Evolutionary conservation across 208 protist genomes (phyloP).

Genomic region (Wallacemonas sp.): DNA sequence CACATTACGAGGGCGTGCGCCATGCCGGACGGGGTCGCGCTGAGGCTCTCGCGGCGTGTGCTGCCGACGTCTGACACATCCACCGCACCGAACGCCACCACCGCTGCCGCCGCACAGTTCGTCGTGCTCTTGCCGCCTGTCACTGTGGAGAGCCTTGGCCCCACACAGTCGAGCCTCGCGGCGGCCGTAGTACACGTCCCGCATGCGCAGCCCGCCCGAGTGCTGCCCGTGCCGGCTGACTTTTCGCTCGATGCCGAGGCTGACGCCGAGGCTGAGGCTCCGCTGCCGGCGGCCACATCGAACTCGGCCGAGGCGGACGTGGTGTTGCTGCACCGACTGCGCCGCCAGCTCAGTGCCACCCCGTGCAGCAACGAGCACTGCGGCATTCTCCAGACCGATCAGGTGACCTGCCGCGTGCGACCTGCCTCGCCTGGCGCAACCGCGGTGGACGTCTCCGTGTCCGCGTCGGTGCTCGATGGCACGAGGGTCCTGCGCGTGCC

Average conservation of each 20-base stretch:
- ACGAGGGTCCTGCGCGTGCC: neutral
- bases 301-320: neutral
- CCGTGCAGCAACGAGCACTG: constrained; percentile 8
- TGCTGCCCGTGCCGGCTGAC: constrained; percentile 8
- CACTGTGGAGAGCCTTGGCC: constrained; percentile 42
- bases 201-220: constrained; percentile 3
- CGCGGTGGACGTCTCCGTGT: neutral
- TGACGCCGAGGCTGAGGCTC: too few relatives aligned
- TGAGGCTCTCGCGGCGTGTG: constrained; percentile 19
- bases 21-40: constrained; percentile 30
- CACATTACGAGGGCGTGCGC: constrained; percentile 26
- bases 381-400: constrained; percentile 1
- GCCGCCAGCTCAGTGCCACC: constrained; percentile 3
- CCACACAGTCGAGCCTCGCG: constrained; percentile 33
- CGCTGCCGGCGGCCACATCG: too few relatives aligned
- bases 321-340: neutral
- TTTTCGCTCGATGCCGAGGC: neutral
- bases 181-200: constrained; percentile 36
- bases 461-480: constrained; percentile 3
- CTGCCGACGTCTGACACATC: neutral
- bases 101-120: neutral
- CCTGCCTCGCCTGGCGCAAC: neutral
- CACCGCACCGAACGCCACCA: too few relatives aligned
- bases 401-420: neutral
- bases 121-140: constrained; percentile 28